These are phyloP conservation scores for Pseudohalonectria lignicola DNA, from an alignment of 2,329 filamentous ascomycete genomes.

Conservation along the genomic window DNA sequence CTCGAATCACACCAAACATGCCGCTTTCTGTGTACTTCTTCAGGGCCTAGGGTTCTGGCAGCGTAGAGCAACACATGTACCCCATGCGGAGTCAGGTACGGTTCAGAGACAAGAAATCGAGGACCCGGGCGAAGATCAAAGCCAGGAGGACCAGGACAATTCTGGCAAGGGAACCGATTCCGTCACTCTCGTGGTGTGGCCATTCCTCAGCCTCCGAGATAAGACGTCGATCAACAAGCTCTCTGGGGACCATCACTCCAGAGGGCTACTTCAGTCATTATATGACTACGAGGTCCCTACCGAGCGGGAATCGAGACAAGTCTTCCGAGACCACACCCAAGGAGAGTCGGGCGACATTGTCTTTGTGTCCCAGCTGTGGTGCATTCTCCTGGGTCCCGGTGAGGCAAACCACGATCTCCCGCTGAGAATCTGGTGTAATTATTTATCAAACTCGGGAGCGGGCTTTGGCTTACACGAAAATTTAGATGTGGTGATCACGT, in stretches of 20 bases:
- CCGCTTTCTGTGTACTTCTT: too few species aligned
- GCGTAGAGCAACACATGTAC: too few species aligned
- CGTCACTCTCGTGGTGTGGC: background rate
- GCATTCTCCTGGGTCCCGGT: background rate
- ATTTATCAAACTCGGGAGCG: too few species aligned
- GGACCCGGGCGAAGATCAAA: too few species aligned
- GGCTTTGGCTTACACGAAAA: too few species aligned
- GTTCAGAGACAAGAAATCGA: too few species aligned
- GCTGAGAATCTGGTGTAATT: too few species aligned
- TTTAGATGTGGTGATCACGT: background rate
- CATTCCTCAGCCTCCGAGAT: background rate
- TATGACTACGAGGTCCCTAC: background rate
- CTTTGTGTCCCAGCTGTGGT: background rate
- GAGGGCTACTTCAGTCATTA: background rate
- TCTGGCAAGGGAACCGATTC: too few species aligned
- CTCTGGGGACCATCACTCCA: background rate
- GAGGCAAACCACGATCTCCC: background rate
- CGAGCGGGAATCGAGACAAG: background rate
- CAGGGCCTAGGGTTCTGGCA: too few species aligned
- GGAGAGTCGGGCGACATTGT: background rate
- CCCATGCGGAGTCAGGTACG: too few species aligned
- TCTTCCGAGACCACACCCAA: background rate
- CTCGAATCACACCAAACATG: too few species aligned
- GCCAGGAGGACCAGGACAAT: too few species aligned
- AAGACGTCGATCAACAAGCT: background rate